Evolutionary conservation across 2,329 filamentous ascomycete species (phyloP).

Genomic region (Calycina marina): DNA sequence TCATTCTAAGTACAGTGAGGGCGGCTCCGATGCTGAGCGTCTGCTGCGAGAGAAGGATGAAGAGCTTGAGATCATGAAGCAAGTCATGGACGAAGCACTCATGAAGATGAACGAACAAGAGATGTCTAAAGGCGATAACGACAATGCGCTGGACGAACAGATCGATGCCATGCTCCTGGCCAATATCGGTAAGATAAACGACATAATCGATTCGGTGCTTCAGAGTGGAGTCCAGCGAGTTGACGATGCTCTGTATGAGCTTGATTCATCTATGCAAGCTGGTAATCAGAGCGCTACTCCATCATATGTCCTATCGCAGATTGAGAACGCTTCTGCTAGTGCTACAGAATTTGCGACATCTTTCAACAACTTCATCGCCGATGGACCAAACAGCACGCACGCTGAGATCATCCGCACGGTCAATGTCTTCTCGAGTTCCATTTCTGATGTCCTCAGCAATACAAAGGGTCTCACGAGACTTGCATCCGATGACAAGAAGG

Average conservation of each 20-base stretch:
- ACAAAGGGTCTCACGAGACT: slow-evolving; percentile 90
- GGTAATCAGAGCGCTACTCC: slow-evolving; percentile 97
- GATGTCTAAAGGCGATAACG: slow-evolving; percentile 58
- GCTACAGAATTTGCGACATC: slow-evolving; percentile 96
- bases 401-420: slow-evolving; percentile 87
- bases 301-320: slow-evolving; percentile 86
- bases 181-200: slow-evolving; percentile 85
- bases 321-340: slow-evolving; percentile 88
- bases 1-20: slow-evolving; percentile 62
- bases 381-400: slow-evolving; percentile 82
- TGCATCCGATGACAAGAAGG: slow-evolving; percentile 89
- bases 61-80: slow-evolving; percentile 95
- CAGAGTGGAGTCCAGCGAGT: slow-evolving; percentile 87
- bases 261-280: slow-evolving; percentile 95
- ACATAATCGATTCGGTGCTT: slow-evolving; percentile 92
- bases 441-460: slow-evolving; percentile 89
- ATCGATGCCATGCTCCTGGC: slow-evolving; percentile 80
- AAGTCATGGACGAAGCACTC: slow-evolving; percentile 91
- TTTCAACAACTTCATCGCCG: slow-evolving; percentile 97
- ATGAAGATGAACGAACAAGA: slow-evolving; percentile 83
- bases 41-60: slow-evolving; percentile 89
- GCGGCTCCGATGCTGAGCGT: slow-evolving; percentile 72
- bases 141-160: slow-evolving; percentile 73
- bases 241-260: slow-evolving; percentile 90
- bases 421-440: slow-evolving; percentile 76